These are phyloP conservation scores for Acanthamoeba castellanii DNA, from an alignment of 208 protist genomes.

Conservation along the genomic window DNA sequence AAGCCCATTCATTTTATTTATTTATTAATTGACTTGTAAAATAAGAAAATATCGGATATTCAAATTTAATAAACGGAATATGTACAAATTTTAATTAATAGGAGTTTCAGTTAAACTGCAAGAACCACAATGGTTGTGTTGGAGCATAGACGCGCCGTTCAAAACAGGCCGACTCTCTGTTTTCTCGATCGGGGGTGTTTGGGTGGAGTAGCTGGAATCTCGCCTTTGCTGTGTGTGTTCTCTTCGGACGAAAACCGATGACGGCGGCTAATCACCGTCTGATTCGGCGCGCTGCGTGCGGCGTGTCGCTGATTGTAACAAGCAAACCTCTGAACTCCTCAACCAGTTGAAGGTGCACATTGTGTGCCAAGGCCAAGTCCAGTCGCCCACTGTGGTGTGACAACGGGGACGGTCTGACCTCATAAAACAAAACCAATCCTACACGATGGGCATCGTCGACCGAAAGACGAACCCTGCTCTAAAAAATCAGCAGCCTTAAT, in stretches of 20 bases:
- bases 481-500: no score
- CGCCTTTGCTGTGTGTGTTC: conserved; percentile 28
- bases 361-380: no score
- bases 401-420: background rate
- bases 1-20: background rate
- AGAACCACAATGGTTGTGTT: no score
- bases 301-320: background rate
- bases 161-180: no score
- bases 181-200: no score
- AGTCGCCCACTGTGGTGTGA: background rate
- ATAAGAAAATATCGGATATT: background rate
- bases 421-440: background rate
- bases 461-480: no score
- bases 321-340: no score
- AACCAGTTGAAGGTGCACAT: no score
- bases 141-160: no score
- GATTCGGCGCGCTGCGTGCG: background rate
- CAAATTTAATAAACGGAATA: background rate
- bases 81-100: no score
- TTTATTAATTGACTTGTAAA: background rate
- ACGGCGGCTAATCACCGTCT: background rate
- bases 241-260: background rate
- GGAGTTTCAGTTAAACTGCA: no score
- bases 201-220: conserved; percentile 44
- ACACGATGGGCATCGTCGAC: no score